phyloP scores from a whole-genome alignment of 106 monocot genomes.

The Agapanthus africanus region DNA sequence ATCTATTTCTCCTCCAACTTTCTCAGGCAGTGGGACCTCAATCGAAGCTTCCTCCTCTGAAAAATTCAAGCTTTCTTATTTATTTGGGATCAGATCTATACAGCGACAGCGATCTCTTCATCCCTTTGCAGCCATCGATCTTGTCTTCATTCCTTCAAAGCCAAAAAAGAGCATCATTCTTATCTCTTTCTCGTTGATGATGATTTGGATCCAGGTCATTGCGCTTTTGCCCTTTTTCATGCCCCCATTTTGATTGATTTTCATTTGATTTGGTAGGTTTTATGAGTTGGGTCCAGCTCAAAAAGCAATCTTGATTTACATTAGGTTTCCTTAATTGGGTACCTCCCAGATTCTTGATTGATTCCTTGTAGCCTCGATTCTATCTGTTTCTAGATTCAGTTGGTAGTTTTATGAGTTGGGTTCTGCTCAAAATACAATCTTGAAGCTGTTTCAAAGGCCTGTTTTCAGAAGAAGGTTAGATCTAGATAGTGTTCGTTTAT shows the following conservation, averaged over 20 bases:
- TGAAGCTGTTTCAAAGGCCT: neutral
- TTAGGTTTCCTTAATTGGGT: no score
- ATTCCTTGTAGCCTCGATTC: neutral
- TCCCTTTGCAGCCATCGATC: no score
- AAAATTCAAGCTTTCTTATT: no score
- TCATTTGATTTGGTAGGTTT: neutral
- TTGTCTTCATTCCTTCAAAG: no score
- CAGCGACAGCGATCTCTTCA: no score
- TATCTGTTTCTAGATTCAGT: neutral
- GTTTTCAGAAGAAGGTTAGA: neutral
- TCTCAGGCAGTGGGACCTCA: no score
- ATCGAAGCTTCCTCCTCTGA: no score
- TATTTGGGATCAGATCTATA: no score
- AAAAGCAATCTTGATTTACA: neutral
- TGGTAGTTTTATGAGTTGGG: neutral
- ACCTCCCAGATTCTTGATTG: neutral
- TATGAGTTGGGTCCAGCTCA: neutral
- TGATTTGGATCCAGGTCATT: conserved; percentile 7
- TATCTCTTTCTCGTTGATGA: neutral
- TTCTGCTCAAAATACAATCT: conserved; percentile 3
- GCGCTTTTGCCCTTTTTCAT: neutral
- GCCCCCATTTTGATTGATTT: neutral
- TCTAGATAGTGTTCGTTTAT: neutral
- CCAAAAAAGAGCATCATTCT: no score
- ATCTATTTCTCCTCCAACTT: no score